Conservation (phyloP, 78 protist genomes). For the Pelomyxa schiedti region DNA sequence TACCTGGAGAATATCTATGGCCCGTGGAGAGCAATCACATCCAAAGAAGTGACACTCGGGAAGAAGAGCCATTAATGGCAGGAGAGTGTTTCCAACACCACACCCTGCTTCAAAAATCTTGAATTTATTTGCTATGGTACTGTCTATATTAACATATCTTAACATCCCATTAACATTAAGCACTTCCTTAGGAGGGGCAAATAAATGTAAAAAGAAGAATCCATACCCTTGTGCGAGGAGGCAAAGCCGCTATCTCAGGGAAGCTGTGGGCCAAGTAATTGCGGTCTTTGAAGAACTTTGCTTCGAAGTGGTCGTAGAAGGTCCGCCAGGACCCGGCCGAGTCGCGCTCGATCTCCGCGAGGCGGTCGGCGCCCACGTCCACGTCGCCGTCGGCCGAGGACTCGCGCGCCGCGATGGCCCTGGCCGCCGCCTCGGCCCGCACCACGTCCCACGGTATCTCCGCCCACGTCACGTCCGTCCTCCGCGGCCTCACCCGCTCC, state of each 20-base stretch:
- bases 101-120: constrained; percentile 22
- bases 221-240: not conserved
- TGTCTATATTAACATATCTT: too few relatives aligned
- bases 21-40: not conserved
- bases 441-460: too few relatives aligned
- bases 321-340: constrained; percentile 9
- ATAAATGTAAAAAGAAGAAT: too few relatives aligned
- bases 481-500: too few relatives aligned
- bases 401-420: too few relatives aligned
- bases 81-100: constrained; percentile 15
- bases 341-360: constrained; percentile 1
- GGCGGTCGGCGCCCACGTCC: too few relatives aligned
- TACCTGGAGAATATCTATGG: not conserved
- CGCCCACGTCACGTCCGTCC: too few relatives aligned
- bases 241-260: constrained; percentile 21
- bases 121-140: too few relatives aligned
- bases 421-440: too few relatives aligned
- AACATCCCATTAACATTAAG: too few relatives aligned
- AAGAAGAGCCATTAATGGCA: not conserved
- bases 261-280: constrained; percentile 41
- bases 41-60: not conserved
- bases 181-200: too few relatives aligned
- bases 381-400: too few relatives aligned
- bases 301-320: constrained; percentile 38
- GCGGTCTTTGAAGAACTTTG: constrained; percentile 54